Evolutionary conservation across 176 grass and related monocot species (phyloP).

Genomic region (Bonia amplexicaulis): DNA sequence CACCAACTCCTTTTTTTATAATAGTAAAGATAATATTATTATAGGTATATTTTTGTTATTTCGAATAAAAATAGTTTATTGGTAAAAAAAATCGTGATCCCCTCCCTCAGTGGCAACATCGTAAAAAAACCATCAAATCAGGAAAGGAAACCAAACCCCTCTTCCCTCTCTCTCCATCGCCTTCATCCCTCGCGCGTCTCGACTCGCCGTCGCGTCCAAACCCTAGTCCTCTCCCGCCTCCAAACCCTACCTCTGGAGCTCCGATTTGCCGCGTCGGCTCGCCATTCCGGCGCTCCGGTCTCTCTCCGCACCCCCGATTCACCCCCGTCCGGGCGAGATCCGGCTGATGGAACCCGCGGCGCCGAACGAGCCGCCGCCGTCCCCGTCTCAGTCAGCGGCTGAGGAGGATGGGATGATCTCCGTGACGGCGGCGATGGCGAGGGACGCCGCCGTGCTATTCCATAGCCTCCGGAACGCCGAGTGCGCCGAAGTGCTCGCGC

Average conservation of each 20-base stretch:
- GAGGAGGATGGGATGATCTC: slow-evolving; percentile 58
- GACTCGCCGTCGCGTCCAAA: slow-evolving; percentile 29
- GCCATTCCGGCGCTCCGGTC: neutral
- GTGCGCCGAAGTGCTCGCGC: slow-evolving; percentile 61
- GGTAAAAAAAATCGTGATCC: too few species aligned
- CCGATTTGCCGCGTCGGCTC: neutral
- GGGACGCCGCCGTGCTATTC: slow-evolving; percentile 66
- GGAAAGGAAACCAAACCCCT: neutral
- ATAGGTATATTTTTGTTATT: too few species aligned
- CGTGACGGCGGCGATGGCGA: slow-evolving; percentile 56
- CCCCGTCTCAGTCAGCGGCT: neutral
- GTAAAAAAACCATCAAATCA: slow-evolving; percentile 4
- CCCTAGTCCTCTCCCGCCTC: slow-evolving; percentile 32
- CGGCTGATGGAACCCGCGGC: slow-evolving; percentile 47
- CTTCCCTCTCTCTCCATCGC: neutral
- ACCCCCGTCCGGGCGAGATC: slow-evolving; percentile 32
- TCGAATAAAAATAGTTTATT: too few species aligned
- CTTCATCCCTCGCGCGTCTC: slow-evolving; percentile 10
- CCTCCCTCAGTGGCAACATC: neutral
- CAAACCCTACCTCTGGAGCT: slow-evolving; percentile 20
- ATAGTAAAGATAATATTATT: too few species aligned
- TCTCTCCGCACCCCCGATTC: neutral
- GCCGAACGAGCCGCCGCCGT: slow-evolving; percentile 46
- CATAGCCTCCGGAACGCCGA: slow-evolving; percentile 65
- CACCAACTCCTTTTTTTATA: too few species aligned